Base-by-base conservation (phyloP, 1,284 basidiomycete genomes). In the Rhodotorula sp. region DNA sequence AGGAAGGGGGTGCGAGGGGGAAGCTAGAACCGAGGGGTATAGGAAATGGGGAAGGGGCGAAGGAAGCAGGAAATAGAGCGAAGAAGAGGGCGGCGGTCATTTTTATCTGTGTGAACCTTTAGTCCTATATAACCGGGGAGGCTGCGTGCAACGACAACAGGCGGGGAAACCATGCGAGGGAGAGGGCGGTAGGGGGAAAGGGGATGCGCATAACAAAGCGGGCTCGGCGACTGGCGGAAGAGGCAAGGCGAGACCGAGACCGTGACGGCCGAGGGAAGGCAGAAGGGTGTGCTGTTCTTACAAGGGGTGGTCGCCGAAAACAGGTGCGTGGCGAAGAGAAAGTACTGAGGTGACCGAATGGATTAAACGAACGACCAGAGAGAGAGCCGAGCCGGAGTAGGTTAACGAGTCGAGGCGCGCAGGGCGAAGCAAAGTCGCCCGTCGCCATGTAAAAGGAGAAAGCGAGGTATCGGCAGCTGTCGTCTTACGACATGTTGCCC, bases 401-500 rank as follows among this genome's bases (percentile, higher is more conserved):
- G n/a, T 14, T 14, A 14, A n/a, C 19, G n/a, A 52, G 18, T 15
- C 15, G 8, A 28, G 54, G 54, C 54, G 54, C 54, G 26, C 54
- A 26, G 14, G 54, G 54, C 54, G 23, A 6, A 16, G 10, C 54
- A 55, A 16, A 16, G 10, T n/a, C 28, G 54, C 54, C 54, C 54
- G 54, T 55, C 54, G 54, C 54, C 54, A 12, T 52, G 21, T 21
- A 16, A 55, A 55, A 26, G n/a, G 54, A 31, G 26, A 55, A 26
- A 16, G 54, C 26, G 26, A 50, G 49, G 48, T 49, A 8, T 18
- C 5, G 18, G 8, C 48, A 49, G 23, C 19, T 21, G 48, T 23
- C 48, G 14, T 50, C 28, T 28, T 55, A 55, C 54, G 54, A 55
- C 54, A 55, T 55, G n/a, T 55, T n/a, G 26, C 54, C 54, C 54